Evolutionary conservation across 2,329 filamentous ascomycete species (phyloP), one percentile per base, ranked within the genome.

Genomic region (Tolypocladium tundrense): DNA sequence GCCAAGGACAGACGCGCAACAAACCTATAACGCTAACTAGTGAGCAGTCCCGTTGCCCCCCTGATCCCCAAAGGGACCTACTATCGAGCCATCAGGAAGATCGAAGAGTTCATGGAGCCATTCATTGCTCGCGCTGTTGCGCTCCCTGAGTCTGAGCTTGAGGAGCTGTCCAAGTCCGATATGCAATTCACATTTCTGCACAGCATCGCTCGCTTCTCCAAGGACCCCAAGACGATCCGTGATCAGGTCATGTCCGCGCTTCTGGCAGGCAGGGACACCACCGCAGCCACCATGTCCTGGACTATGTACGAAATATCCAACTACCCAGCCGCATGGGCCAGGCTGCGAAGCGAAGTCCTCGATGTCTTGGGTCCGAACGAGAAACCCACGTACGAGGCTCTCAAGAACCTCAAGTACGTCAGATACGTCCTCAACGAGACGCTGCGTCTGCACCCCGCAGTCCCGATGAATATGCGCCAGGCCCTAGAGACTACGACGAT

Each of bases 401-500:
- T 97, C 59, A 96, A 96, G 77, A 80, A 80, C 62, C 94, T 96
- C 90, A 88, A 88, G 65, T 96, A 93, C 70, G 81, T 94, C 56
- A 78, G 84, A 68, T 78, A 87, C 64, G 75, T 88, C 43, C 79
- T 95, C 64, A 87, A 90, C 72, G 90, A 95, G 74, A 88, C 85
- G 0, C 79, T 93, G 61, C 85, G 90, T 16, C 72, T 93, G 10
- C 91, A 92, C 70, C 90, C 90, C 1, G 81, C 84, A 9, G 88
- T 94, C 1, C 90, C 90, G 37, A 50, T 31, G 7, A 24, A 52
- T 35, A 19, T 60, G 75, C 85, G 35, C 81, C 88, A 24, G 79
- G n/a, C 41, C n/a, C 41, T 90, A 11, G 79, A 43, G 13, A 37
- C 53, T 9, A 55, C 62, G 4, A 59, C 57, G 8, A 59, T 64